Evolutionary conservation across 495 filamentous ascomycete genomes (phyloP).

Genomic region (Pseudomonodictys pantanalensis): DNA sequence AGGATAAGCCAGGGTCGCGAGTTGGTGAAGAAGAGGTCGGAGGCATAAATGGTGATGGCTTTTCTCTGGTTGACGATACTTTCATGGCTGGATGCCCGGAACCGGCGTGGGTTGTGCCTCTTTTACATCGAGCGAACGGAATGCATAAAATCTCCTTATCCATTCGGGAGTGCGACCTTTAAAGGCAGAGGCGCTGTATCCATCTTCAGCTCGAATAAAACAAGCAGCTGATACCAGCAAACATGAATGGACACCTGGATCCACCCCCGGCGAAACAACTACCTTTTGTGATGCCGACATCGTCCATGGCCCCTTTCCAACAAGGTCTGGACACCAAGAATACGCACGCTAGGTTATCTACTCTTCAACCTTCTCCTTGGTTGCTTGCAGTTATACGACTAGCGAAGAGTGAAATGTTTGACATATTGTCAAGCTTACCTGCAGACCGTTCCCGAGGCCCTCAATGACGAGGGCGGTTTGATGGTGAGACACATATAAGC

Average conservation of each 20-base stretch:
- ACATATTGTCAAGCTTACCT: conserved; percentile 52
- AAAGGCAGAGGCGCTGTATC: conserved; percentile 25
- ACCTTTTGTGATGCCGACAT: too few relatives aligned
- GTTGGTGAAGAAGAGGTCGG: conserved; percentile 40
- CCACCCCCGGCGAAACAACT: too few relatives aligned
- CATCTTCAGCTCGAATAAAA: conserved; percentile 25
- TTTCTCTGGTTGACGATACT: conserved; percentile 35
- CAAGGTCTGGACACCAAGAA: background rate
- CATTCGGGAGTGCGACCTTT: conserved; percentile 14
- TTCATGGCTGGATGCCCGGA: conserved; percentile 36
- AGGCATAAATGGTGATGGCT: conserved; percentile 52
- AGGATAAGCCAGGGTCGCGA: conserved; percentile 76
- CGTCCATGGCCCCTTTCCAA: too few relatives aligned
- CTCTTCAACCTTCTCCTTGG: conserved; percentile 60
- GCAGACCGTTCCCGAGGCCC: conserved; percentile 63
- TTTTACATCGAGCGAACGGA: conserved; percentile 34
- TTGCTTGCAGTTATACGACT: conserved; percentile 73
- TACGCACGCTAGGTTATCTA: conserved; percentile 66
- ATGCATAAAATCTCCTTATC: conserved; percentile 30
- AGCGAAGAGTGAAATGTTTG: conserved; percentile 59
- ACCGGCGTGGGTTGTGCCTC: conserved; percentile 26
- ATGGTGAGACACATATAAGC: conserved; percentile 64
- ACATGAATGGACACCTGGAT: too few relatives aligned
- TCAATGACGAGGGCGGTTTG: conserved; percentile 63
- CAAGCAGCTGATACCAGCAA: too few relatives aligned